These are phyloP conservation scores for Medicago truncatula DNA, from an alignment of 306 rosid genomes.

Conservation along the genomic window DNA sequence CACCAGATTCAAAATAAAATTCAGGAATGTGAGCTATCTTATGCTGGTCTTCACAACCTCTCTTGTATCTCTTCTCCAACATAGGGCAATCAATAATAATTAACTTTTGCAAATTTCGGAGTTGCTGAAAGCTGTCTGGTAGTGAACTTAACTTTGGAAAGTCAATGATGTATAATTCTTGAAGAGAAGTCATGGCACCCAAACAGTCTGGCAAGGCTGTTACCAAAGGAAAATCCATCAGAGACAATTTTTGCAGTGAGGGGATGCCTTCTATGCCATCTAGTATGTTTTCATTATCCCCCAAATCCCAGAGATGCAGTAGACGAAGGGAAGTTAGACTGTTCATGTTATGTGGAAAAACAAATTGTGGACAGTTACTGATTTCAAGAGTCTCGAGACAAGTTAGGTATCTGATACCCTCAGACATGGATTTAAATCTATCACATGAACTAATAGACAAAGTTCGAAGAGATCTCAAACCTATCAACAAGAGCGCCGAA, in stretches of 20 bases:
- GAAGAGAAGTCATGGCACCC: background rate
- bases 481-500: background rate
- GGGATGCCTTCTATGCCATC: background rate
- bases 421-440: background rate
- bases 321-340: background rate
- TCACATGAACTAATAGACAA: rapidly evolving
- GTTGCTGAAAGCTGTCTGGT: background rate
- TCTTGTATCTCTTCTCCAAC: slow-evolving; percentile 9
- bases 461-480: background rate
- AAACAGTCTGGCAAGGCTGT: background rate
- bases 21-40: background rate
- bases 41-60: slow-evolving; percentile 31
- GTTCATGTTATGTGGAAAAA: background rate
- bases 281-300: background rate
- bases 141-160: background rate
- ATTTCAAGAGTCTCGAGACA: background rate
- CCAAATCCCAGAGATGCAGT: too few relatives aligned
- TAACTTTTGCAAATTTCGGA: background rate
- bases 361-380: background rate
- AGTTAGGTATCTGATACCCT: slow-evolving; percentile 8
- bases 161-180: rapidly evolving
- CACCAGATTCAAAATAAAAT: too few relatives aligned
- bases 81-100: rapidly evolving
- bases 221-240: too few relatives aligned
- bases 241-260: background rate